Conservation (phyloP, 1,284 basidiomycete species). For the Pulveroboletus sp. region DNA sequence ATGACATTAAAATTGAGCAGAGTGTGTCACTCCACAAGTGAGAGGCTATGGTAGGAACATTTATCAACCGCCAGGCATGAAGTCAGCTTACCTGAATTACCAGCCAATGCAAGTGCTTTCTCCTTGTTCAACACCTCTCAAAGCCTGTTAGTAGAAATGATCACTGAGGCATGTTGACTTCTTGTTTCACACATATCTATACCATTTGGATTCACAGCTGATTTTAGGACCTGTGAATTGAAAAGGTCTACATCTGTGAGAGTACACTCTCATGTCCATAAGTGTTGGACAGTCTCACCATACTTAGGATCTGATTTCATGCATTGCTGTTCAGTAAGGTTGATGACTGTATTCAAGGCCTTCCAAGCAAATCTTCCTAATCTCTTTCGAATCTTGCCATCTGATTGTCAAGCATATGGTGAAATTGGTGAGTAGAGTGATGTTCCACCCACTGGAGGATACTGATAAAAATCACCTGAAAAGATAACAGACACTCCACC, state of each 20-base stretch:
- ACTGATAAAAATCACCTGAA: conserved; percentile 22
- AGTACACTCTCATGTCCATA: neutral
- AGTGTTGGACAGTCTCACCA: neutral
- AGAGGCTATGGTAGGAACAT: too few relatives aligned
- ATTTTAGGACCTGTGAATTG: neutral
- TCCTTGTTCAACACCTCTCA: neutral
- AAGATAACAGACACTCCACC: conserved; percentile 5
- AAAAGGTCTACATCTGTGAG: neutral
- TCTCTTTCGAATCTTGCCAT: conserved; percentile 9
- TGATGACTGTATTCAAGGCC: conserved; percentile 22
- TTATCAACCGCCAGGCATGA: too few relatives aligned
- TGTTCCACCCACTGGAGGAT: conserved; percentile 20
- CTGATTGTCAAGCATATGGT: neutral
- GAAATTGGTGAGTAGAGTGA: conserved; percentile 26
- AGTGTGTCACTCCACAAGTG: too few relatives aligned
- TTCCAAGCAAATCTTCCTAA: conserved; percentile 28
- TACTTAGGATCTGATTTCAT: conserved; percentile 32
- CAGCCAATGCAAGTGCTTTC: too few relatives aligned
- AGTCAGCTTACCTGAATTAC: too few relatives aligned
- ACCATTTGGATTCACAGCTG: neutral
- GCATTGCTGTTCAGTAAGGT: conserved; percentile 27
- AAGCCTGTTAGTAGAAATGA: neutral
- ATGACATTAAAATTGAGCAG: too few relatives aligned
- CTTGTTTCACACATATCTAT: neutral
- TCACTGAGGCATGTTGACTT: neutral